phyloP scores from a whole-genome alignment of 805 yeast species.

The Starmerella vaccinii region DNA sequence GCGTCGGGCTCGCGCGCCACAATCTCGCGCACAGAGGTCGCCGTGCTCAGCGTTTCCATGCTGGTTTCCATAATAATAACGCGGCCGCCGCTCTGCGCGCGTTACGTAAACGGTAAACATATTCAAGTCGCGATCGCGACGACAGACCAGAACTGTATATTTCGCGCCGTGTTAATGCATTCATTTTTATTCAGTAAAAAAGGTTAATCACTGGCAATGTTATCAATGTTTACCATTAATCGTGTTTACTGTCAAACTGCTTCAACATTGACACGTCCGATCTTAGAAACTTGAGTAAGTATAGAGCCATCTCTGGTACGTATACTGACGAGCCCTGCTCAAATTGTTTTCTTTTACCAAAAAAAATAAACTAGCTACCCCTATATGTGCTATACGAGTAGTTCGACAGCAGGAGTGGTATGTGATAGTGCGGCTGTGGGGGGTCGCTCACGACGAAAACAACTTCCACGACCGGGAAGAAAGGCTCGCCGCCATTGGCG shows the following conservation, averaged over 20 bases:
- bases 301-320: too few species aligned
- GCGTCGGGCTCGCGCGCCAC: constrained; percentile 3
- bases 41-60: not conserved
- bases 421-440: constrained; percentile 75
- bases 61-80: not conserved
- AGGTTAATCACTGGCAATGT: too few species aligned
- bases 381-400: constrained; percentile 86
- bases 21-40: not conserved
- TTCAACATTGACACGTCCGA: too few species aligned
- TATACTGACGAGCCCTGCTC: too few species aligned
- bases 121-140: too few species aligned
- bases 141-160: too few species aligned
- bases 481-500: constrained; percentile 29
- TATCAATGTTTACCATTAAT: too few species aligned
- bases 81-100: not conserved
- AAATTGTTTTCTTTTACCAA: not conserved
- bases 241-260: too few species aligned
- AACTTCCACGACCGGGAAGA: constrained; percentile 83
- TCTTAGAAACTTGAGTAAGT: too few species aligned
- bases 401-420: constrained; percentile 74
- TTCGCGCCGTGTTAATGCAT: too few species aligned
- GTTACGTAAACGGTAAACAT: not conserved
- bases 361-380: constrained; percentile 47
- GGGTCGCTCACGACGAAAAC: constrained; percentile 56
- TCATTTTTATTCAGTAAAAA: too few species aligned